phyloP scores from a whole-genome alignment of 768 basidiomycete species.

The Cubamyces lactineus region DNA sequence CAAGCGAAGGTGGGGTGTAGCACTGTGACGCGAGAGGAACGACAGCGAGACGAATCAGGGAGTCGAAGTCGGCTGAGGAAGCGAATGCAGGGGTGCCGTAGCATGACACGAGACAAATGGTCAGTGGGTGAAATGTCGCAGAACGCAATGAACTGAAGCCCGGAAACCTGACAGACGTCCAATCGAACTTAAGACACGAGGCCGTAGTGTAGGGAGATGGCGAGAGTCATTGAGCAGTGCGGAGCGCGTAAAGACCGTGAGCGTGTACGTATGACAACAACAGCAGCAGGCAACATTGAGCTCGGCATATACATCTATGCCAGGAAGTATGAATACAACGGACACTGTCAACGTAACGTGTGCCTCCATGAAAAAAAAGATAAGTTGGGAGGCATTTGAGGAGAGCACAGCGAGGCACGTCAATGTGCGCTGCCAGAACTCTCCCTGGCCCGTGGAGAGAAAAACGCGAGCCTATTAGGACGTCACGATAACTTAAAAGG shows the following conservation, averaged over 20 bases:
- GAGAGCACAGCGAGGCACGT: background rate
- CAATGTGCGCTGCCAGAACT: background rate
- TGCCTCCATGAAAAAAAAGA: background rate
- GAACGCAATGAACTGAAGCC: no score
- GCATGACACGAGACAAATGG: no score
- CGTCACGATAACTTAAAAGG: conserved; percentile 26
- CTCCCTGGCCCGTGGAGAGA: background rate
- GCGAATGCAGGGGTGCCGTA: no score
- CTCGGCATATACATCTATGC: background rate
- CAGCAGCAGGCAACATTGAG: background rate
- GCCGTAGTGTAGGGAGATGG: background rate
- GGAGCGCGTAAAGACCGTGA: background rate
- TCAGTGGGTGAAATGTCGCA: no score
- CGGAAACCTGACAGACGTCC: no score
- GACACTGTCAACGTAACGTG: background rate
- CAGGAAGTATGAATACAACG: background rate
- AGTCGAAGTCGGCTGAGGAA: no score
- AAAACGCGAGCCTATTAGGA: conserved; percentile 22
- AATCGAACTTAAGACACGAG: background rate
- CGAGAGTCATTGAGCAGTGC: background rate
- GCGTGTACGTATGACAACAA: background rate
- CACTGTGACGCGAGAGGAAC: background rate
- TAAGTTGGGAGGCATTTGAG: background rate
- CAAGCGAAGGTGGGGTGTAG: background rate
- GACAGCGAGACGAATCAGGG: background rate